Conservation (phyloP, 306 rosid genomes). For the Mimosa pudica region DNA sequence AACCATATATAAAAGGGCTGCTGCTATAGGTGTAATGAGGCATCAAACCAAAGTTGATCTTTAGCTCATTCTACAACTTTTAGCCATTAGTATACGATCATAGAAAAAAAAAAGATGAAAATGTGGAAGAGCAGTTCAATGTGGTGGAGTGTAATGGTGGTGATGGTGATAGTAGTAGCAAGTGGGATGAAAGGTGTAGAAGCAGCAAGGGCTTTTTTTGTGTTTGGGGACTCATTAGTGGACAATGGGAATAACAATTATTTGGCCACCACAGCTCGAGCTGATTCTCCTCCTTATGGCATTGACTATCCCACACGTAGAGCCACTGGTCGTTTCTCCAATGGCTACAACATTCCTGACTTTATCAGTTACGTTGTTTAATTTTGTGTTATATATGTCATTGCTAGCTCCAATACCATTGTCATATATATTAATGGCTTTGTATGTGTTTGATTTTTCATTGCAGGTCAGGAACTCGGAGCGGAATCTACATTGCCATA, state of each 20-base stretch:
- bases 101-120: neutral
- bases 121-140: constrained; percentile 23
- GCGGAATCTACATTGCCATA: constrained; percentile 70
- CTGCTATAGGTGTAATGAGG: neutral
- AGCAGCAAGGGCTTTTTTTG: constrained; percentile 74
- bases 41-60: neutral
- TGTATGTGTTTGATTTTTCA: neutral
- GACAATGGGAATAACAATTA: constrained; percentile 80
- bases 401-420: too few species aligned
- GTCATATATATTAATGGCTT: too few species aligned
- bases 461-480: constrained; percentile 63
- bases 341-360: constrained; percentile 81
- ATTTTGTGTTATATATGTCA: too few species aligned
- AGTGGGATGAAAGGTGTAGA: constrained; percentile 40
- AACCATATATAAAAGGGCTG: constrained; percentile 1
- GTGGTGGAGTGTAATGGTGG: neutral
- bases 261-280: constrained; percentile 75
- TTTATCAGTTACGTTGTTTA: constrained; percentile 52
- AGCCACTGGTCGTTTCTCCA: constrained; percentile 88
- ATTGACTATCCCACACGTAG: constrained; percentile 64
- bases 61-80: neutral
- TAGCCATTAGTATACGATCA: neutral
- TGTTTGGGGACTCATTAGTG: constrained; percentile 81
- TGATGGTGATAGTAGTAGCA: constrained; percentile 7
- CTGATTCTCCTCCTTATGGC: constrained; percentile 74